phyloP scores from a whole-genome alignment of 805 yeast genomes.

The Candida peoriensis region DNA sequence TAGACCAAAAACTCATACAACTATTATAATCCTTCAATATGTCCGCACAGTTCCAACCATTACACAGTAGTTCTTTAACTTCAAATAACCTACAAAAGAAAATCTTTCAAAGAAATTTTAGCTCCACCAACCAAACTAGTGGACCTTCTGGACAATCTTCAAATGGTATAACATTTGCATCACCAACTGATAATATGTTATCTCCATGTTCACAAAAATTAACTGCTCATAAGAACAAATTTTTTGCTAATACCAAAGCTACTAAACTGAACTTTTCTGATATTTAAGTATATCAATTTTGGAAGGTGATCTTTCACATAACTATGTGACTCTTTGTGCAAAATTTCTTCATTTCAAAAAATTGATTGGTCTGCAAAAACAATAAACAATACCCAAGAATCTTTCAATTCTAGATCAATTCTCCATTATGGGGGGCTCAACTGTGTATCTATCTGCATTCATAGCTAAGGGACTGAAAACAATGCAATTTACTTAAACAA shows the following conservation, averaged over 20 bases:
- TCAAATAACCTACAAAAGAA: conserved; percentile 16
- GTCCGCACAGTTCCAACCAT: conserved; percentile 27
- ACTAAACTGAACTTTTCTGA: conserved; percentile 21
- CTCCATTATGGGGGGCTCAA: no score
- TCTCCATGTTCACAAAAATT: conserved; percentile 57
- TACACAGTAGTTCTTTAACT: conserved; percentile 17
- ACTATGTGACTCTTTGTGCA: background rate
- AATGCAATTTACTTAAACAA: no score
- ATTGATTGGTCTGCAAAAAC: no score
- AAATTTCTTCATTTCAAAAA: no score
- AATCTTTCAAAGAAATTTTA: conserved; percentile 18
- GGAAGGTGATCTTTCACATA: background rate
- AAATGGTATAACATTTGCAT: conserved; percentile 37
- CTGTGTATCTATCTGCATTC: no score
- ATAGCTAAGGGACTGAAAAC: no score
- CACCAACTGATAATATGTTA: conserved; percentile 55
- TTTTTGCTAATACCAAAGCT: conserved; percentile 26
- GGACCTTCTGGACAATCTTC: conserved; percentile 1
- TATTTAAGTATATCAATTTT: conserved; percentile 2
- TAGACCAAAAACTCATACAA: background rate
- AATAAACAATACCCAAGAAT: no score
- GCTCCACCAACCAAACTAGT: background rate
- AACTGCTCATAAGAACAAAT: conserved; percentile 42
- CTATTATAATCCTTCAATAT: conserved; percentile 2
- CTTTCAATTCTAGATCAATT: no score